These are phyloP conservation scores for Ophiostoma ulmi DNA, from an alignment of 2,329 filamentous ascomycete species.

Conservation along the genomic window DNA sequence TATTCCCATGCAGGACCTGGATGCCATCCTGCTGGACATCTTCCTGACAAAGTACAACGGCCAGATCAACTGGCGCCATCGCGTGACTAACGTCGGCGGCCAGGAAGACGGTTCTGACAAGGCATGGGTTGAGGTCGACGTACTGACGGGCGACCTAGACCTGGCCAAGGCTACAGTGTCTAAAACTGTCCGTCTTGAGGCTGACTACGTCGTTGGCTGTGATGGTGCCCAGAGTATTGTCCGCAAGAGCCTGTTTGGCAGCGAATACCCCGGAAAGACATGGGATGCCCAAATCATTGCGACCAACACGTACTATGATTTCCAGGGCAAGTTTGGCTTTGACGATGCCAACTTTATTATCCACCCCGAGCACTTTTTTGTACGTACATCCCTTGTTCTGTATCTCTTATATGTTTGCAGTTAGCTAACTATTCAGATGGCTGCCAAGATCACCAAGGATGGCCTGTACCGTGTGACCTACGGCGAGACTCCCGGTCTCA, in stretches of 20 bases:
- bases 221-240: constrained; percentile 50
- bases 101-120: constrained; percentile 39
- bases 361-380: constrained; percentile 53
- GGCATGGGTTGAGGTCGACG: constrained; percentile 44
- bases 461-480: constrained; percentile 61
- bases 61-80: constrained; percentile 43
- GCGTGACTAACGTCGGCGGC: constrained; percentile 42
- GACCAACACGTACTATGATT: constrained; percentile 60
- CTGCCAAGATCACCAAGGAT: constrained; percentile 53
- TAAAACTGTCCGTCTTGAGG: constrained; percentile 35
- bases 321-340: constrained; percentile 48
- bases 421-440: constrained; percentile 40
- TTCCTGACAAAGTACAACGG: constrained; percentile 36
- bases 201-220: constrained; percentile 53
- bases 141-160: constrained; percentile 32
- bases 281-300: constrained; percentile 57
- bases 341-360: constrained; percentile 57
- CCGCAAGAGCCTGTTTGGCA: constrained; percentile 47
- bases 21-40: constrained; percentile 42
- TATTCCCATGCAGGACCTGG: constrained; percentile 41
- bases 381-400: neutral
- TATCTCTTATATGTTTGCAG: neutral
- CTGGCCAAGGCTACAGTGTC: neutral
- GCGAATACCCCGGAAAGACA: constrained; percentile 56
- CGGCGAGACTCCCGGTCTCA: constrained; percentile 51